phyloP scores from a whole-genome alignment of 1,139 yeast genomes.

The Pneumocystis canis region DNA sequence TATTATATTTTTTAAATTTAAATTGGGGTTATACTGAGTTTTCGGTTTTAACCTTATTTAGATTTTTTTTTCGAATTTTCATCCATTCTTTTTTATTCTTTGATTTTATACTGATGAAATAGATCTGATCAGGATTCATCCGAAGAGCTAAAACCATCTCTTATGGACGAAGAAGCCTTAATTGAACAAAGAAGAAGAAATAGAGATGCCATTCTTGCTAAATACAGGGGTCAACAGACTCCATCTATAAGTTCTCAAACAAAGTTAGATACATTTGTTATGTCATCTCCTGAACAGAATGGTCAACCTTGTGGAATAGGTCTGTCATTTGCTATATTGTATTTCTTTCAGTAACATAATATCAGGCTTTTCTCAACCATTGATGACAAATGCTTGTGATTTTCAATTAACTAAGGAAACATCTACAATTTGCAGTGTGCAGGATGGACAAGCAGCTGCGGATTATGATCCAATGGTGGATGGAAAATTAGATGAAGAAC shows the following conservation, averaged over 20 bases:
- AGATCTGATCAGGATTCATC: neutral
- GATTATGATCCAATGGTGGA: constrained; percentile 14
- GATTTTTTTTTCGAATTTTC: neutral
- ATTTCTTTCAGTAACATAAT: neutral
- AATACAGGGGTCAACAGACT: constrained; percentile 5
- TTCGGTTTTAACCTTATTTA: constrained; percentile 1
- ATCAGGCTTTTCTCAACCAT: neutral
- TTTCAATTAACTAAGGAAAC: neutral
- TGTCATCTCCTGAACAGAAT: neutral
- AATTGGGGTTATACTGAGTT: neutral
- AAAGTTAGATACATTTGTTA: neutral
- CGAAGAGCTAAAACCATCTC: neutral
- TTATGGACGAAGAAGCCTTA: constrained; percentile 8
- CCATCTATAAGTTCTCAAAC: neutral
- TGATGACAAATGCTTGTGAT: neutral
- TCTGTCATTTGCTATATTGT: neutral
- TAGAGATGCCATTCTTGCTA: constrained; percentile 9
- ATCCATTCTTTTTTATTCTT: neutral
- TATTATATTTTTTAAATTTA: neutral
- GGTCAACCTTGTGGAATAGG: neutral
- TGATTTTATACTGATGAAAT: neutral
- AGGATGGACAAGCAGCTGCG: constrained; percentile 10
- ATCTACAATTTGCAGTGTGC: neutral
- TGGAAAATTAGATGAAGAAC: constrained; percentile 8
- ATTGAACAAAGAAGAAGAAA: constrained; percentile 8